Conservation (phyloP, 108 stramenopile species). For the Epipyxis sp. region DNA sequence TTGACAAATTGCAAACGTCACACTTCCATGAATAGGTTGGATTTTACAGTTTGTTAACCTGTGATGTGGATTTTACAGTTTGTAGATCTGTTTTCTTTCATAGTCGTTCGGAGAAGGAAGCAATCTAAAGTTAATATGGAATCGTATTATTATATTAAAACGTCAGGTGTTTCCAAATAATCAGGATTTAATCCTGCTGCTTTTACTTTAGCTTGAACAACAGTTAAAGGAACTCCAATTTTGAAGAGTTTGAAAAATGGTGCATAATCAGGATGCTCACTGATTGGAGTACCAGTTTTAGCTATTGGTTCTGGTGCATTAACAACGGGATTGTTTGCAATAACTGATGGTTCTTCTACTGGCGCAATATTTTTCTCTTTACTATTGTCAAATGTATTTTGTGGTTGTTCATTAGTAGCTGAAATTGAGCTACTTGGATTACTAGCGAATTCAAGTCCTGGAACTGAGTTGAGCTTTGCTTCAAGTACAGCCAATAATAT, state of each 20-base stretch:
- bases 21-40: too few relatives aligned
- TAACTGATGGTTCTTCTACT: not conserved
- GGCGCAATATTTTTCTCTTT: too few relatives aligned
- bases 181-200: constrained; percentile 20
- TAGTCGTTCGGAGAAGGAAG: too few relatives aligned
- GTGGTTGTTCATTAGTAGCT: not conserved
- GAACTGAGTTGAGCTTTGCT: constrained; percentile 28
- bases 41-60: too few relatives aligned
- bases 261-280: constrained; percentile 18
- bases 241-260: not conserved
- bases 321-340: not conserved
- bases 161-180: too few relatives aligned
- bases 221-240: constrained; percentile 14
- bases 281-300: not conserved
- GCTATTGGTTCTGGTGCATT: not conserved
- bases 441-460: not conserved
- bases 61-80: too few relatives aligned
- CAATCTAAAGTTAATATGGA: too few relatives aligned
- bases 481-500: constrained; percentile 26
- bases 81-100: too few relatives aligned
- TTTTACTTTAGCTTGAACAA: constrained; percentile 13
- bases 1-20: too few relatives aligned
- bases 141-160: too few relatives aligned
- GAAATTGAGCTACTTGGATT: not conserved
- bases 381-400: not conserved